Base-by-base conservation (phyloP, 306 rosid species). In the Inga leiocalycina region DNA sequence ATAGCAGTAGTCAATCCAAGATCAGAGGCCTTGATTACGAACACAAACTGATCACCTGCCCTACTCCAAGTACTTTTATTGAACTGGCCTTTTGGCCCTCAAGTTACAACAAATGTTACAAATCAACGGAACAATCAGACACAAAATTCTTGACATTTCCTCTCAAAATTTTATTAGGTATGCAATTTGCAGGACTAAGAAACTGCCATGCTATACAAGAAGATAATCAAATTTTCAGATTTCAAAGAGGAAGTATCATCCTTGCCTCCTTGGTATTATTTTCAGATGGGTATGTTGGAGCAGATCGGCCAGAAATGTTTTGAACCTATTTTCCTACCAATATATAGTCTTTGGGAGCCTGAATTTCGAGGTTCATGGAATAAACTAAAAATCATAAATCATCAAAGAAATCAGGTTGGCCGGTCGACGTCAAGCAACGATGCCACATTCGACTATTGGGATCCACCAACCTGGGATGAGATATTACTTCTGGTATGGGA, bases 381-480 rank as follows among this genome's bases (percentile, higher is more conserved):
- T 67, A 79, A 83, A 78, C 80, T 61, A 71, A 76, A 74, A 59
- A 57, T 62, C 39, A 16, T 24, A 35, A 8, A 37, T 67, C 46
- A 73, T 84, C 82, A 96, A 73, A 90, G 82, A 96, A 97, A 83
- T 97, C 99, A 5, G 99, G 99, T 86, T 97, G 99, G 81, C 99
- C 98, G 0, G 98, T 97, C 15, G 99, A 97, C 69, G 99, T 97
- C 87, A 97, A 84, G 92, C 98, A 94, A 82, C 97, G 98, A 85
- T 94, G 99, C 99, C 99, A 97, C 99, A 94, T 97, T 86, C 98
- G 86, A 77, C 99, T 94, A 87, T 97, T 97, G 10, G 90, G 97
- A 77, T 97, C 98, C 77, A 97, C 91, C 84, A 88, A 71, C 76
- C 98, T 90, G 32, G 97, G 92, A 81, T 92, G 88, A 24, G 95